phyloP scores from a whole-genome alignment of 2,329 filamentous ascomycete genomes.

The Pseudogymnoascus sp. region DNA sequence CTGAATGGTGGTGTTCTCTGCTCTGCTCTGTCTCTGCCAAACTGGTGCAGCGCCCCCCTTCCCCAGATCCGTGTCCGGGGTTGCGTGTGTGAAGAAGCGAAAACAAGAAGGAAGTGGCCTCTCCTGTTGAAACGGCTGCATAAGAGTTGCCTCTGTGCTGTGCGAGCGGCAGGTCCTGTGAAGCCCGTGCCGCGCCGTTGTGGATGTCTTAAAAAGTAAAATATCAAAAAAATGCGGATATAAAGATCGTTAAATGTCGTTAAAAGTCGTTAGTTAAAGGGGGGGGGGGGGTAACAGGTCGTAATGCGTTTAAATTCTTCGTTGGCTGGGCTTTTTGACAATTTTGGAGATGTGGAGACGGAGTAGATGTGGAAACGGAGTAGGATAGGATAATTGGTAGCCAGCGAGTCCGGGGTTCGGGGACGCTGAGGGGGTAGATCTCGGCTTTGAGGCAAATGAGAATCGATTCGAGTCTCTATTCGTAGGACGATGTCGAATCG shows the following conservation, averaged over 20 bases:
- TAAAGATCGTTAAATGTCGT: constrained; percentile 15
- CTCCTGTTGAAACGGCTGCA: constrained; percentile 23
- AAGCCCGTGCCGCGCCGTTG: constrained; percentile 19
- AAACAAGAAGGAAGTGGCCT: constrained; percentile 15
- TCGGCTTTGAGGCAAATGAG: constrained; percentile 12
- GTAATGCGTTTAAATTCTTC: constrained; percentile 12
- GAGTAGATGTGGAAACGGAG: constrained; percentile 10
- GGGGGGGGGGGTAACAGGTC: constrained; percentile 11
- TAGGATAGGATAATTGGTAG: constrained; percentile 9
- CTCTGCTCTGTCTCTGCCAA: neutral
- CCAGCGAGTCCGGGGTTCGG: constrained; percentile 14
- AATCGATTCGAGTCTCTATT: constrained; percentile 5
- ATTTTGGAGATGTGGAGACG: neutral
- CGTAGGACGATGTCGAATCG: constrained; percentile 26
- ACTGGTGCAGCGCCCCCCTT: neutral
- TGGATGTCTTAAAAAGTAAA: constrained; percentile 8
- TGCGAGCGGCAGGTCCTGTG: constrained; percentile 26
- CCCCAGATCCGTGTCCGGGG: neutral
- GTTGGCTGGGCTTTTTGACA: constrained; percentile 3
- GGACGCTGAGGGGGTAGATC: constrained; percentile 11
- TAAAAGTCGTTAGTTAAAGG: constrained; percentile 9
- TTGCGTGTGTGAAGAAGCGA: neutral
- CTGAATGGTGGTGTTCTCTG: neutral
- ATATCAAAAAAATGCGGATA: constrained; percentile 14
- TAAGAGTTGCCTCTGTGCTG: constrained; percentile 26